Base-by-base conservation (phyloP, 495 filamentous ascomycete species). In the Podospora bellae-mahoneyi region DNA sequence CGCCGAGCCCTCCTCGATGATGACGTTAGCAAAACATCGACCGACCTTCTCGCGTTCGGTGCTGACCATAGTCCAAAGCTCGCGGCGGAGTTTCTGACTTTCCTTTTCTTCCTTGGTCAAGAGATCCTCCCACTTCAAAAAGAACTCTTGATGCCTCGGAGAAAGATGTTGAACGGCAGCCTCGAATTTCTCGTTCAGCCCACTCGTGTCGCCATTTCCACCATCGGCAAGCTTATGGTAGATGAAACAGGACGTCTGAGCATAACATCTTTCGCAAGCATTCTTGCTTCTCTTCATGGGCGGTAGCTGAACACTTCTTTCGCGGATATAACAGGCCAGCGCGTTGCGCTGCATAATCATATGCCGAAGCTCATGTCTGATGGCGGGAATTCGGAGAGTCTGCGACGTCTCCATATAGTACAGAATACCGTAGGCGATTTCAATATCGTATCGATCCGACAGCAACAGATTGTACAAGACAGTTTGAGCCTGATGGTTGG, bases 321-420 rank as follows among this genome's bases (percentile, higher is more conserved):
- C 88, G n/a, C 91, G 88, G 34, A 96, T 85, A 76, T 90, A 94
- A 63, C 88, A 89, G 9, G 93, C 92, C 10, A 99, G 80, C 59
- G 89, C 87, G 75, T 99, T 99, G n/a, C 95, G 90, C 74, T 94
- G 89, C 81, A 97, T 93, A 65, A 99, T 90, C 93, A 99, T 96
- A 64, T 97, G 93, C 19, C 91, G 86, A 62, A 98, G 84, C 73
- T 98, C 95, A 74, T 91, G 88, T 13, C 91, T 85, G 65, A 97
- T 85, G 3, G 91, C 87, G 2, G 91, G 91, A 30, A 99, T 92
- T 23, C 93, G 89, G 57, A 91, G 84, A 7, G 90, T 96, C 70
- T 93, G 89, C 1, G 91, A 92, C 13, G 88, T 91, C 71, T 97
- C 94, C 81, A 97, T 88, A 72, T 99, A 99, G 78, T 97, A 98